Conservation (phyloP, 805 yeast species). For the Yarrowia sp. region DNA sequence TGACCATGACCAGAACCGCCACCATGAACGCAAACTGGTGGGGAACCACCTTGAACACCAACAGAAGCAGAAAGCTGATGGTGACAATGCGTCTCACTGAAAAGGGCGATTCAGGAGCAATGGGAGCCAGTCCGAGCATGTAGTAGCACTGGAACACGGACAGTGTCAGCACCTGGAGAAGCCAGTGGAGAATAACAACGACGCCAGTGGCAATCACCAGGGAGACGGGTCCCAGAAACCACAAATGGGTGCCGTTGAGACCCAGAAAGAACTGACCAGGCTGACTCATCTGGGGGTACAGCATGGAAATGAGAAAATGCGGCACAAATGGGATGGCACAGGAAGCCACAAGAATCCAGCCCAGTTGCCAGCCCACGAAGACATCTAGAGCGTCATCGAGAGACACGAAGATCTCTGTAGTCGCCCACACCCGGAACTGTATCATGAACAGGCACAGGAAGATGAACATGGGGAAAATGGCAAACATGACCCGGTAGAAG, state of each 20-base stretch:
- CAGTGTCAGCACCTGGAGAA: not conserved
- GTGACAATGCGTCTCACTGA: slow-evolving; percentile 11
- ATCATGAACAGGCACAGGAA: slow-evolving; percentile 58
- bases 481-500: slow-evolving; percentile 74
- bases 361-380: slow-evolving; percentile 49
- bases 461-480: slow-evolving; percentile 69
- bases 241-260: slow-evolving; percentile 9
- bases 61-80: slow-evolving; percentile 49
- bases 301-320: slow-evolving; percentile 10
- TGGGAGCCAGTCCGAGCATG: slow-evolving; percentile 4
- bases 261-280: slow-evolving; percentile 14
- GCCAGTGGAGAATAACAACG: slow-evolving; percentile 24
- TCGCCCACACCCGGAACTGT: slow-evolving; percentile 58
- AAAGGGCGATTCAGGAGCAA: slow-evolving; percentile 17
- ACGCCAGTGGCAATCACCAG: slow-evolving; percentile 23
- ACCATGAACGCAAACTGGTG: slow-evolving; percentile 79
- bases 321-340: slow-evolving; percentile 47
- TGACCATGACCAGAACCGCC: slow-evolving; percentile 63
- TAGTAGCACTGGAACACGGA: slow-evolving; percentile 11
- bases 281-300: slow-evolving; percentile 17
- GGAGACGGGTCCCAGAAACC: slow-evolving; percentile 36
- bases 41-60: slow-evolving; percentile 72
- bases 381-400: slow-evolving; percentile 57
- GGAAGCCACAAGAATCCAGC: slow-evolving; percentile 44
- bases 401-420: slow-evolving; percentile 54